phyloP scores from a whole-genome alignment of 2,329 filamentous ascomycete genomes.

The Coniochaeta sp. region DNA sequence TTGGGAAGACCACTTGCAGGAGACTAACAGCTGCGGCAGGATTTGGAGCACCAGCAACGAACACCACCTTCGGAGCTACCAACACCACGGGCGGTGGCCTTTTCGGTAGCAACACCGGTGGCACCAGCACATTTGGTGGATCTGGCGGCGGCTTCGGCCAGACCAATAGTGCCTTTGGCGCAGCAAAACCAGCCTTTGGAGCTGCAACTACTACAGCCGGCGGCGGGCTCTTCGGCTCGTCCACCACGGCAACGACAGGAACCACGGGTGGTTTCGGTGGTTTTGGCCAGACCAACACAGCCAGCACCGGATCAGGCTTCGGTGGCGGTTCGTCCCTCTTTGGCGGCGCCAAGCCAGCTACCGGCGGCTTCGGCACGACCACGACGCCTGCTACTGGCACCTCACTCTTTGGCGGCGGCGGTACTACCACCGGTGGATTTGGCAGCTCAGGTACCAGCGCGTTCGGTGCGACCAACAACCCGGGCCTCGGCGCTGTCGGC shows the following conservation, averaged over 20 bases:
- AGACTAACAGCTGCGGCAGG: slow-evolving; percentile 15
- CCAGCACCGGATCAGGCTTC: slow-evolving; percentile 26
- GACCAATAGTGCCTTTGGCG: slow-evolving; percentile 16
- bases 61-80: slow-evolving; percentile 27
- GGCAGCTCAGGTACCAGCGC: slow-evolving; percentile 24
- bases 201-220: slow-evolving; percentile 30
- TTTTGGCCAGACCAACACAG: slow-evolving; percentile 28
- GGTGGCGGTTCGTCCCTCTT: slow-evolving; percentile 42
- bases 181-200: slow-evolving; percentile 46
- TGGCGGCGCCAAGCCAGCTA: slow-evolving; percentile 39
- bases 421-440: slow-evolving; percentile 30
- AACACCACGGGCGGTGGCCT: slow-evolving; percentile 32
- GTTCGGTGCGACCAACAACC: slow-evolving; percentile 36
- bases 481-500: slow-evolving; percentile 44
- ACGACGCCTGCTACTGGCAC: slow-evolving; percentile 27
- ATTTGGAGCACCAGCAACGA: slow-evolving; percentile 1
- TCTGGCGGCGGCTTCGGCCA: slow-evolving; percentile 15
- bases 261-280: slow-evolving; percentile 30
- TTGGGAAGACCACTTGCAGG: too few species aligned
- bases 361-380: slow-evolving; percentile 27
- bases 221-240: slow-evolving; percentile 37
- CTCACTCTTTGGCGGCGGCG: slow-evolving; percentile 39
- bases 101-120: slow-evolving; percentile 36
- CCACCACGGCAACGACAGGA: slow-evolving; percentile 28
- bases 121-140: slow-evolving; percentile 16